Evolutionary conservation across 495 filamentous ascomycete genomes (phyloP).

Genomic region (Lophium mytilinum): DNA sequence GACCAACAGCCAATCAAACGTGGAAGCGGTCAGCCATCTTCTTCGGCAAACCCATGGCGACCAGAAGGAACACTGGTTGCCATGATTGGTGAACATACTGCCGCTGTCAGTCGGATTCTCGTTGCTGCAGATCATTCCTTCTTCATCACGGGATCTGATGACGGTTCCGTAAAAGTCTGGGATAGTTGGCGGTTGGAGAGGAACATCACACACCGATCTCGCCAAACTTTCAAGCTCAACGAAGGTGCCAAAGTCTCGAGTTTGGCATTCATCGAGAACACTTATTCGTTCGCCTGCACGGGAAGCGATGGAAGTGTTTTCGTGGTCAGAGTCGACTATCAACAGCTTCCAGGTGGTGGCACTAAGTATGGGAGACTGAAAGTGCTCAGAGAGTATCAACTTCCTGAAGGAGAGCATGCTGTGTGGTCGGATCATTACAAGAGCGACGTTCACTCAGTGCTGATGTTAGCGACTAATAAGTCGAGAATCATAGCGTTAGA

Average conservation of each 20-base stretch:
- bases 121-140: slow-evolving; percentile 87
- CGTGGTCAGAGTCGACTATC: slow-evolving; percentile 77
- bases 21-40: slow-evolving; percentile 36
- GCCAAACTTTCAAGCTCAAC: slow-evolving; percentile 78
- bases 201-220: slow-evolving; percentile 75
- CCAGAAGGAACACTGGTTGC: slow-evolving; percentile 78
- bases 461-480: slow-evolving; percentile 80
- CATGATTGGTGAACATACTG: slow-evolving; percentile 80
- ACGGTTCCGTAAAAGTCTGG: slow-evolving; percentile 89
- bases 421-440: slow-evolving; percentile 92
- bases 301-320: slow-evolving; percentile 87
- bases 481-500: slow-evolving; percentile 78
- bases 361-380: slow-evolving; percentile 68
- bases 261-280: slow-evolving; percentile 85
- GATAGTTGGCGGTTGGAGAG: slow-evolving; percentile 82
- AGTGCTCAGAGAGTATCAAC: slow-evolving; percentile 69
- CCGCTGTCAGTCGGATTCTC: slow-evolving; percentile 71
- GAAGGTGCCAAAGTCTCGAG: slow-evolving; percentile 64
- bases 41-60: slow-evolving; percentile 58
- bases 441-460: slow-evolving; percentile 65
- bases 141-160: slow-evolving; percentile 89
- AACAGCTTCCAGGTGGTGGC: slow-evolving; percentile 8
- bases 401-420: slow-evolving; percentile 66
- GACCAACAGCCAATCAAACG: slow-evolving; percentile 55
- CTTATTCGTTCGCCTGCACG: slow-evolving; percentile 83